phyloP scores from a whole-genome alignment of 2,329 filamentous ascomycete species.

The Mariannaea elegans region DNA sequence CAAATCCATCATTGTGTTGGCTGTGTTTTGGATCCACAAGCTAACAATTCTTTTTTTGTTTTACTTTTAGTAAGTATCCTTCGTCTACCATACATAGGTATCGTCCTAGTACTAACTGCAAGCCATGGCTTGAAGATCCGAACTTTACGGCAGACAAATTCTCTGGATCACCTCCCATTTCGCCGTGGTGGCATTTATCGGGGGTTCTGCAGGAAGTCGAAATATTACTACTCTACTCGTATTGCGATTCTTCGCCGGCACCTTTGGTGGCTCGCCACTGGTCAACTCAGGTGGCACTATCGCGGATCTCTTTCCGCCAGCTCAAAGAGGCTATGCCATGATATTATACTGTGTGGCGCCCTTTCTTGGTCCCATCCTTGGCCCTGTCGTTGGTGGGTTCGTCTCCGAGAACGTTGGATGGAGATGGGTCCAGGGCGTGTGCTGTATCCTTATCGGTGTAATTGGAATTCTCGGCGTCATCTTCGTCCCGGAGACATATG shows the following conservation, averaged over 20 bases:
- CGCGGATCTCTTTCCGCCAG: background rate
- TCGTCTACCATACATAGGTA: too few species aligned
- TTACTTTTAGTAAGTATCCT: too few species aligned
- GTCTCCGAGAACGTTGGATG: background rate
- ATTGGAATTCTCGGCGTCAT: background rate
- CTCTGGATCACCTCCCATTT: background rate
- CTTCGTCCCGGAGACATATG: background rate
- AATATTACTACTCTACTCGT: background rate
- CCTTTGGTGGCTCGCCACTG: background rate
- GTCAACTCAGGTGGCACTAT: background rate
- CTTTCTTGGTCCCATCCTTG: background rate
- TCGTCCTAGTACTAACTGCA: too few species aligned
- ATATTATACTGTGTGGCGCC: background rate
- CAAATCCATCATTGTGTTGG: too few species aligned
- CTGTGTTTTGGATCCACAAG: too few species aligned
- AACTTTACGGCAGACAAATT: background rate
- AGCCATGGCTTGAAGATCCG: background rate
- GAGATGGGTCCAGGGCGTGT: background rate
- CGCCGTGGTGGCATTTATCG: background rate
- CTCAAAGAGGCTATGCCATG: background rate
- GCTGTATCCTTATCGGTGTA: background rate
- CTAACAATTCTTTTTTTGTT: too few species aligned
- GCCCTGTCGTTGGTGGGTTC: background rate
- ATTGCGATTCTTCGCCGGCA: background rate
- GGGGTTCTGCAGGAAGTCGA: background rate